Evolutionary conservation across 148 eudicot genomes (phyloP), one percentile per base, ranked within the genome.

Genomic region (Fagopyrum esculentum): DNA sequence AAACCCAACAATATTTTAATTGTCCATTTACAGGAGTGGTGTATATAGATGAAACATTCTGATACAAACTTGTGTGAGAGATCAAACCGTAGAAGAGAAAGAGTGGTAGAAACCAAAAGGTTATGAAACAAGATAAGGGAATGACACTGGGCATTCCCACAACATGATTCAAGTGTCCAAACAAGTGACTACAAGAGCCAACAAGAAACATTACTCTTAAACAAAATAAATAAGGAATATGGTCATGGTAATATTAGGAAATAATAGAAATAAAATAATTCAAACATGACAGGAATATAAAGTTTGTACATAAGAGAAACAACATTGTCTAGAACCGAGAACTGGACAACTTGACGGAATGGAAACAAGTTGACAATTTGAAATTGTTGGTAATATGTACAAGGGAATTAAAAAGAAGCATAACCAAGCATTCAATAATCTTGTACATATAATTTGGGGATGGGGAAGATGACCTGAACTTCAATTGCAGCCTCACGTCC

Each of bases 401-500:
- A 35, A 15, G 2, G 44, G 3, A 69, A 5, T 45, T n/a, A 45
- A 71, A 0, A 30, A 46, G 26, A 71, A 47, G 26, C 26, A 22
- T 22, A 22, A 22, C 26, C 73, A 71, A 12, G 35, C 13, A 71
- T 40, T 45, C 5, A 7, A 5, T 8, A 6, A 45, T 45, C 29
- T 71, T 45, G 13, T n/a, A 64, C 5, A 46, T 46, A 22, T 22
- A 22, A 22, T 22, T 22, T 22, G 26, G 26, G 26, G 26, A 22
- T 22, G 26, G 26, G 26, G 57, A 74, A 80, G 68, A 64, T 84
- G 66, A 94, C 98, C 97, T 94, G 98, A 80, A 94, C 87, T 77
- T 94, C 98, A 77, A 94, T 79, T 35, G 97, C 97, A 83, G 98
- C 98, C 81, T 94, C 98, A 79, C 98, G 91, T 22, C 98, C 89